A percentile compares a stretch with the other conserved stretches of the same genome.
These are phyloP conservation scores for Sorghum bicolor DNA, from an alignment of 176 grass and related monocot species.

Conservation along the genomic window DNA sequence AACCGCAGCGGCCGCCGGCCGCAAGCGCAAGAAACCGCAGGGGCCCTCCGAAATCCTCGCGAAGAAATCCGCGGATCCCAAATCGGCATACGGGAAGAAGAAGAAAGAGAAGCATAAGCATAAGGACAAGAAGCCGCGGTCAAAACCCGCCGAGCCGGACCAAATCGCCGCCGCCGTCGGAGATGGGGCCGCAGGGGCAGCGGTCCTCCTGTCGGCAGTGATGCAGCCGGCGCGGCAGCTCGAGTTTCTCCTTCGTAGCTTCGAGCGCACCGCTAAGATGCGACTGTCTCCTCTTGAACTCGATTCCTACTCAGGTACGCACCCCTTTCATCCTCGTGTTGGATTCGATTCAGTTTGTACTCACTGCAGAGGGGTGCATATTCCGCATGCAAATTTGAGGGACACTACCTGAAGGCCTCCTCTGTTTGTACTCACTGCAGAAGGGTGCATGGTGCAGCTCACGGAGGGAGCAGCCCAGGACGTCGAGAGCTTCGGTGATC, in stretches of 20 bases:
- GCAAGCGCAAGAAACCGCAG: constrained; percentile 48
- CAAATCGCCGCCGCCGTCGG: not conserved
- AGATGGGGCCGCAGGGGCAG: not conserved
- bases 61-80: constrained; percentile 18
- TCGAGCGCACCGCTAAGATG: constrained; percentile 68
- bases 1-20: not conserved
- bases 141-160: not conserved
- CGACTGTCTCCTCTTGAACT: constrained; percentile 90
- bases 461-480: constrained; percentile 62
- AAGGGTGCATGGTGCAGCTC: constrained; percentile 66
- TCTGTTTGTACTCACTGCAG: constrained; percentile 40
- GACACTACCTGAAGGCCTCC: not conserved
- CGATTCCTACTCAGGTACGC: constrained; percentile 66
- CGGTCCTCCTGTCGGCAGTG: constrained; percentile 38
- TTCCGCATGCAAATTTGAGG: not conserved
- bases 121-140: constrained; percentile 34
- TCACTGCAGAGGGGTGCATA: no score
- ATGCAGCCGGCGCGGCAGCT: constrained; percentile 58
- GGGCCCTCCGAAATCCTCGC: constrained; percentile 22
- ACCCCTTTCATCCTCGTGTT: not conserved
- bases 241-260: constrained; percentile 67
- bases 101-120: constrained; percentile 18
- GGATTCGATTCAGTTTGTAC: not conserved
- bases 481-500: constrained; percentile 55
- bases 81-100: not conserved